A percentile compares a stretch with the other conserved stretches of the same genome.
These are phyloP conservation scores for Millerago galiae DNA, from an alignment of 805 yeast genomes.

Conservation along the genomic window DNA sequence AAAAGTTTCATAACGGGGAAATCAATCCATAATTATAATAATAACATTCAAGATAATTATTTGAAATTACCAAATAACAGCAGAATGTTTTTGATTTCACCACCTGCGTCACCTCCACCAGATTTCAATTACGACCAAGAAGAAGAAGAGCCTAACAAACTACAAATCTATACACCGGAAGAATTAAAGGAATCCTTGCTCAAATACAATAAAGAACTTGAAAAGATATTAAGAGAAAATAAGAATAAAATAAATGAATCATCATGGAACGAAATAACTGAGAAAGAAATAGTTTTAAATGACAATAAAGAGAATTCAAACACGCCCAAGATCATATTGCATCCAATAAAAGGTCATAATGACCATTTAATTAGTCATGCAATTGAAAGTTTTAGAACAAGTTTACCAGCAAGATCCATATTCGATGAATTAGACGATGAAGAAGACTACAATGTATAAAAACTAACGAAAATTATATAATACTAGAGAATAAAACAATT, in stretches of 20 bases:
- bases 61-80: constrained; percentile 28
- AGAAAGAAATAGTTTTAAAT: constrained; percentile 19
- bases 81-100: constrained; percentile 33
- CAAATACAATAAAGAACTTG: constrained; percentile 15
- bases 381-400: constrained; percentile 24
- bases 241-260: constrained; percentile 8
- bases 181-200: constrained; percentile 19
- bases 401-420: constrained; percentile 32
- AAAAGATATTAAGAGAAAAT: constrained; percentile 10
- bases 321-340: constrained; percentile 20
- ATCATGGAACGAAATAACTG: neutral
- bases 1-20: constrained; percentile 14
- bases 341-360: constrained; percentile 21
- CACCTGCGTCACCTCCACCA: constrained; percentile 38
- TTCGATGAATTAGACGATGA: constrained; percentile 26
- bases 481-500: neutral
- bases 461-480: neutral
- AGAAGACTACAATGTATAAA: constrained; percentile 2
- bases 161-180: constrained; percentile 23
- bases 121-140: constrained; percentile 31
- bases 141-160: constrained; percentile 32
- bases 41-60: constrained; percentile 14
- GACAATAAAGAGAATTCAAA: constrained; percentile 11
- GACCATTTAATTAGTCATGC: constrained; percentile 21
- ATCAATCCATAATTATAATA: constrained; percentile 13